Evolutionary conservation across 306 rosid genomes (phyloP).

Genomic region (Glycyrrhiza uralensis): DNA sequence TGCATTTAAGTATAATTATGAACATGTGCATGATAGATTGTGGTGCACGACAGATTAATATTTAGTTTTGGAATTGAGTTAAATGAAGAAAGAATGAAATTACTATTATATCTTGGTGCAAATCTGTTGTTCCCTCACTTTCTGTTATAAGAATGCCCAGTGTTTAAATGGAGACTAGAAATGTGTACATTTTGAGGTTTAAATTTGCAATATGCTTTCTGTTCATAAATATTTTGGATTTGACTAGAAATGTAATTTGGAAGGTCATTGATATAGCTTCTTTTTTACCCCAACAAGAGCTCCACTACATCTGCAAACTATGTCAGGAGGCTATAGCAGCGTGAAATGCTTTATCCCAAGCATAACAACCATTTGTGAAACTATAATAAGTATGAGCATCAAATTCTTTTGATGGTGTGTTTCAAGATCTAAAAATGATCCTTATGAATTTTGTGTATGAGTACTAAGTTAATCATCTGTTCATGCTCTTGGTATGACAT

Average conservation of each 20-base stretch:
- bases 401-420: not conserved
- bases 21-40: not conserved
- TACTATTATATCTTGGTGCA: not conserved
- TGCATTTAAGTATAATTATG: not conserved
- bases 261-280: not conserved
- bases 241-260: not conserved
- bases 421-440: not conserved
- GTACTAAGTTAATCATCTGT: not conserved
- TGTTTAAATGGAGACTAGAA: not conserved
- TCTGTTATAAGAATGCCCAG: not conserved
- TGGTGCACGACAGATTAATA: not conserved
- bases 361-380: not conserved
- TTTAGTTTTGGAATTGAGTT: not conserved
- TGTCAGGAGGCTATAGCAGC: not conserved
- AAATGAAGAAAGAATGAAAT: not conserved
- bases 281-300: not conserved
- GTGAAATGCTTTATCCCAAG: not conserved
- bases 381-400: not conserved
- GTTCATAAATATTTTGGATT: conserved; percentile 5
- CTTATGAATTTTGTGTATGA: not conserved
- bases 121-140: not conserved
- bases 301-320: not conserved
- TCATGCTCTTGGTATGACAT: not conserved
- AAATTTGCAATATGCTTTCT: not conserved
- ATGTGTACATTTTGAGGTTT: conserved; percentile 6